Evolutionary conservation across 2,329 filamentous ascomycete species (phyloP), one percentile per base, ranked within the genome.

Genomic region (Trichoderma cornu-damae): DNA sequence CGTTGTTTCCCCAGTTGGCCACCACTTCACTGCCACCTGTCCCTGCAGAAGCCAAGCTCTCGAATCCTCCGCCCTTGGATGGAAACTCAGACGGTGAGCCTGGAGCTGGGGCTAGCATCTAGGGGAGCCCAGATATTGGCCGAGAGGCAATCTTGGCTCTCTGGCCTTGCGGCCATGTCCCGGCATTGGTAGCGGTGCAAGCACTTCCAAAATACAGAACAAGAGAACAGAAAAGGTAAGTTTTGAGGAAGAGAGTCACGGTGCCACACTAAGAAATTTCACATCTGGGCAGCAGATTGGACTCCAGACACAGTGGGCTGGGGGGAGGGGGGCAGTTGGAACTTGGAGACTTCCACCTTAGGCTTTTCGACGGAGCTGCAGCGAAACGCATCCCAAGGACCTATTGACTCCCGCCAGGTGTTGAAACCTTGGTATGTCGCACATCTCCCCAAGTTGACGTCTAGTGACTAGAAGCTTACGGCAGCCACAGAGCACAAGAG

Each of bases 11-110:
- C 20, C 51, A 57, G 1, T 73, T 63, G 0, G 68, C 68, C 0
- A 72, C 75, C 22, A 78, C 67, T 49, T 68, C 67, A 2, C 70
- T 68, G 2, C 76, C 76, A 57, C 73, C 72, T 8, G 70, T 63
- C 9, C 71, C 67, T 0, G 72, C 68, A 51, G 66, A 70, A 32
- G 75, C 75, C 16, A 66, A 62, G 7, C 49, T 64, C 22, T 43
- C 42, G 44, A 75, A 77, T 1, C 64, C 70, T 9, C 76, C 76
- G 3, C 76, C 76, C 47, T n/a, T 73, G 69, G 6, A 78, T 70
- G 71, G 73, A 78, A 16, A 78, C 67, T 35, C 77, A 60, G 18
- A 78, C 76, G 3, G 76, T 67, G 14, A 59, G 50, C 42, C 74
- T 77, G 43, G 69, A 67, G 0, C 61, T 61, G 4, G 50, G 9